phyloP scores from a whole-genome alignment of 2,329 filamentous ascomycete species.

The Xylariales sp. region DNA sequence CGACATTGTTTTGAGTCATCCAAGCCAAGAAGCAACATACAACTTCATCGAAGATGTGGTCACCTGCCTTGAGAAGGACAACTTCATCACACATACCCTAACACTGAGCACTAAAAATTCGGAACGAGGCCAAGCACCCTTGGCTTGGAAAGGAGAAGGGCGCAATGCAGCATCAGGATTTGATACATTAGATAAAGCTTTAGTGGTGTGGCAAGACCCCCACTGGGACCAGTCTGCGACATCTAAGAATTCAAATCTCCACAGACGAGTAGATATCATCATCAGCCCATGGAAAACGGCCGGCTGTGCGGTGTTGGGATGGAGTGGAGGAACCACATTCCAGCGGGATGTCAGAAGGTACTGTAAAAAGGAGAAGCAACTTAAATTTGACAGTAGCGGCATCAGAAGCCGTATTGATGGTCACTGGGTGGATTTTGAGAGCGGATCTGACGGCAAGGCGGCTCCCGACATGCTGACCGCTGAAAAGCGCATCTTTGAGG shows the following conservation, averaged over 20 bases:
- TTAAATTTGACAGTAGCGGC: slow-evolving; percentile 92
- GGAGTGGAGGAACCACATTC: slow-evolving; percentile 87
- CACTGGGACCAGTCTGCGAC: slow-evolving; percentile 33
- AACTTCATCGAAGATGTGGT: slow-evolving; percentile 72
- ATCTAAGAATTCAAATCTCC: slow-evolving; percentile 64
- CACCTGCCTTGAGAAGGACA: slow-evolving; percentile 59
- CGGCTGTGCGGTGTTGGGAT: slow-evolving; percentile 83
- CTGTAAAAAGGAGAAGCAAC: slow-evolving; percentile 64
- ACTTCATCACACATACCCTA: slow-evolving; percentile 79
- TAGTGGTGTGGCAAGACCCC: slow-evolving; percentile 87
- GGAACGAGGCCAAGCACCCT: slow-evolving; percentile 62
- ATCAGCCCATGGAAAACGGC: slow-evolving; percentile 83
- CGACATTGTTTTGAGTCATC: slow-evolving; percentile 80
- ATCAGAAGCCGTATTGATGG: slow-evolving; percentile 65
- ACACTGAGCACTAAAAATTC: slow-evolving; percentile 66
- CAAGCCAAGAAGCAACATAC: slow-evolving; percentile 61
- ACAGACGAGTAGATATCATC: slow-evolving; percentile 89
- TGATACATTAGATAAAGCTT: slow-evolving; percentile 84
- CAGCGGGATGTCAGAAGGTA: slow-evolving; percentile 80
- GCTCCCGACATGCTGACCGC: slow-evolving; percentile 66
- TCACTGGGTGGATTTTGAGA: slow-evolving; percentile 64
- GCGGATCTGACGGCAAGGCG: slow-evolving; percentile 35
- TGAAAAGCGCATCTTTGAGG: slow-evolving; percentile 76
- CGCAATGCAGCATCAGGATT: slow-evolving; percentile 58
- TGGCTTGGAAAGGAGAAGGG: slow-evolving; percentile 46